Conservation (phyloP, 1,284 basidiomycete genomes). For the Ceratobasidium sp. region DNA sequence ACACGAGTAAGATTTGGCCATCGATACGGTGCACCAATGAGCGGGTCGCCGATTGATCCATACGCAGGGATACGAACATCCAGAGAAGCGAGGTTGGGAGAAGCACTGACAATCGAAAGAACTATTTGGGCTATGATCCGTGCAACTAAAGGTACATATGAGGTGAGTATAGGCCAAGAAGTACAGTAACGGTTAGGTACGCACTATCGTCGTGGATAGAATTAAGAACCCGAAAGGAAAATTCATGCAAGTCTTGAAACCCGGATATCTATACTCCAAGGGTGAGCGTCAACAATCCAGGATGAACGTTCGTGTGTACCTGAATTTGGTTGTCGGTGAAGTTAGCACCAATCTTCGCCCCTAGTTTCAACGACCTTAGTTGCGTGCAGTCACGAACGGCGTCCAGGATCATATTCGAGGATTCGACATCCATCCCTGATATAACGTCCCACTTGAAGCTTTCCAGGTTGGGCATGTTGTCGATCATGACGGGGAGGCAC, state of each 20-base stretch:
- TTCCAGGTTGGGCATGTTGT: slow-evolving; percentile 27
- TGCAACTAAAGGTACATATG: background rate
- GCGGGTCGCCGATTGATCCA: slow-evolving; percentile 16
- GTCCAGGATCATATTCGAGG: slow-evolving; percentile 29
- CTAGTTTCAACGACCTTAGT: slow-evolving; percentile 23
- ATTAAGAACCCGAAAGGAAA: slow-evolving; percentile 32
- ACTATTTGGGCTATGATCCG: slow-evolving; percentile 27
- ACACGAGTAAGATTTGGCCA: slow-evolving; percentile 28
- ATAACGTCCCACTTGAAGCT: slow-evolving; percentile 30
- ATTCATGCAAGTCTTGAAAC: slow-evolving; percentile 19
- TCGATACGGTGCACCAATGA: slow-evolving; percentile 24
- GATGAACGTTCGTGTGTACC: background rate
- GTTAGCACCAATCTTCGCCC: slow-evolving; percentile 22
- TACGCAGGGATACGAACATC: slow-evolving; percentile 32
- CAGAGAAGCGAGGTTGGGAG: slow-evolving; percentile 16
- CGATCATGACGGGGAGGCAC: slow-evolving; percentile 32
- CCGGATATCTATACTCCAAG: slow-evolving; percentile 8
- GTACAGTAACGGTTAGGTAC: background rate
- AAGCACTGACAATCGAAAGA: slow-evolving; percentile 23
- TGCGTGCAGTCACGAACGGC: slow-evolving; percentile 17
- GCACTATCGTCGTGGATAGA: slow-evolving; percentile 31
- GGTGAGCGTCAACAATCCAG: background rate
- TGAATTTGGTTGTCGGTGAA: slow-evolving; percentile 30
- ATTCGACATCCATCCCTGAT: slow-evolving; percentile 31
- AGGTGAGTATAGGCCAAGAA: background rate